Conservation (phyloP, 305 asterid species). For the Fraxinus nigra region DNA sequence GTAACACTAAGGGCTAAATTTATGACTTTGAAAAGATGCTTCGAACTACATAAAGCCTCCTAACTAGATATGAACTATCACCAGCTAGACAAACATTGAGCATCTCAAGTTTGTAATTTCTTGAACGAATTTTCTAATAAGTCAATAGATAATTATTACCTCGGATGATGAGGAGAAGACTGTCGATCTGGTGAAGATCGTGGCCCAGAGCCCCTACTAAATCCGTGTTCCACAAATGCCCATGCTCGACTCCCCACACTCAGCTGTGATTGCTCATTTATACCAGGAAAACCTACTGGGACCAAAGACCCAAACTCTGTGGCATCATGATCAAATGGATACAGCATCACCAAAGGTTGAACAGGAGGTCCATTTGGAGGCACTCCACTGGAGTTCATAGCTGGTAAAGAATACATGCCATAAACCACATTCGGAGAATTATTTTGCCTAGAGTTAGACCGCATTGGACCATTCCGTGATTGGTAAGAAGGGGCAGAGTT, state of each 20-base stretch:
- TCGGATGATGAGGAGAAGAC: slow-evolving; percentile 72
- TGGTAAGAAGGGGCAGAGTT: slow-evolving; percentile 46
- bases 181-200: slow-evolving; percentile 80
- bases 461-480: slow-evolving; percentile 63
- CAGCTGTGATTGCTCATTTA: slow-evolving; percentile 57
- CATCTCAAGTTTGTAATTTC: background rate
- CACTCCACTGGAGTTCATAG: background rate
- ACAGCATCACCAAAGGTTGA: slow-evolving; percentile 71
- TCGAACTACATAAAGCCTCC: background rate
- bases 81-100: background rate
- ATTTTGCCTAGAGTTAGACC: slow-evolving; percentile 50
- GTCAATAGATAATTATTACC: slow-evolving; percentile 42
- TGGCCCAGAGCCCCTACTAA: slow-evolving; percentile 51
- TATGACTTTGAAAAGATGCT: background rate
- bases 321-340: slow-evolving; percentile 71
- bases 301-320: slow-evolving; percentile 85
- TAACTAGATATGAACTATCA: background rate
- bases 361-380: slow-evolving; percentile 52
- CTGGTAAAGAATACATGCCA: background rate
- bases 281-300: slow-evolving; percentile 58
- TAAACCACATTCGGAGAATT: slow-evolving; percentile 54
- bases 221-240: slow-evolving; percentile 57
- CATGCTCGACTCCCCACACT: slow-evolving; percentile 52
- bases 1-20: background rate
- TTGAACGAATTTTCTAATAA: background rate